Evolutionary conservation across 495 filamentous ascomycete genomes (phyloP), one percentile per base, ranked within the genome.

Genomic region (Penicilliopsis zonata): DNA sequence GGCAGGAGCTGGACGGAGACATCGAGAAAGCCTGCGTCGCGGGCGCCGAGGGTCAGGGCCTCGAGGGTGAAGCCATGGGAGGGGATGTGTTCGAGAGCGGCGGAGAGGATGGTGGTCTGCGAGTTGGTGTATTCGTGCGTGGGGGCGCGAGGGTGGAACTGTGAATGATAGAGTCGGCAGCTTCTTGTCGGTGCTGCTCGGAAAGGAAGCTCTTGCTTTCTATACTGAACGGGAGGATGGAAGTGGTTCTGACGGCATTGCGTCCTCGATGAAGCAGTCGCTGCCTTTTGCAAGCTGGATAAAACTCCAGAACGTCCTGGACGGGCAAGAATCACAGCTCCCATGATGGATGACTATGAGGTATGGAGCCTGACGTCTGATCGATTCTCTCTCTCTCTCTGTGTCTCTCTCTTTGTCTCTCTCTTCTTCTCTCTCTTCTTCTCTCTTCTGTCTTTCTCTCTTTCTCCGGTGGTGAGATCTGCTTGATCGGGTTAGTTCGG

Each of bases 1-100:
- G 86, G 77, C 32, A 98, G 71, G 1, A 96, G 52, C 44, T 86
- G 88, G 22, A 79, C 70, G 12, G 80, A 84, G 42, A 86, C 80
- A 47, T 90, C 83, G 26, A 86, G 78, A 56, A 87, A 94, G 29
- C 85, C 82, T 17, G 72, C 73, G 44, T 88, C 82, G 44, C 77
- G 76, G 24, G 82, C 81, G 44, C 87, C 90, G 22, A 80, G 68
- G 25, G 72, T 69, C 6, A 98, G 69, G 2, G 86, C 61, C 6
- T 69, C 56, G 18, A 49, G 42, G 2, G 82, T 79, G 69, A 95
- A 96, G 49, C 92, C 90, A 51, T 86, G 75, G 18, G 54, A 35
- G 28, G 86, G 86, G 24, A 95, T 78, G 55, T 90, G 82, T n/a
- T 44, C 34, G 46, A 86, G 72, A 16, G 87, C 75, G 5, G 85